Evolutionary conservation across 768 basidiomycete genomes (phyloP), one percentile per base, ranked within the genome.

Genomic region (Agrocybe chaxingu): DNA sequence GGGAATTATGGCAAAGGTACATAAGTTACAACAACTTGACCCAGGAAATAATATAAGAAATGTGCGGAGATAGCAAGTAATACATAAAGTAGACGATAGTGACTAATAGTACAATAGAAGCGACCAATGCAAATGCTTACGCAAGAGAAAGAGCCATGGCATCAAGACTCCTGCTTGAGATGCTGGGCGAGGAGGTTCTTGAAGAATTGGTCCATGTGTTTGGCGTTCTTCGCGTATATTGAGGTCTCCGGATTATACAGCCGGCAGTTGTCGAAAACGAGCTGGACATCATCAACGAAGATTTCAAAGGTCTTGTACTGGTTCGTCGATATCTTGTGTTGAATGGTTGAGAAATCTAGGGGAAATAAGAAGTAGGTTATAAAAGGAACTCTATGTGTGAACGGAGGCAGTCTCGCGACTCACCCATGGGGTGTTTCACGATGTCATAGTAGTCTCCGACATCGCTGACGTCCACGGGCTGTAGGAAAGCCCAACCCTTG

Each of bases 401-500:
- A 12, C 2, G 8, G n/a, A 11, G 11, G 30, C 24, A 52, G 16
- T 8, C 11, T 33, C 45, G 37, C 30, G 24, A 75, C 83, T 51
- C 57, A 93, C 93, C 94, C 95, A 98, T 98, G 2, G 97, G 97
- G 50, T 84, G 71, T 58, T 84, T 85, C 63, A 98, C 85, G 42
- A 94, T 81, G 16, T 92, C 86, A 66, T 92, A 89, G 60, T 99
- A 99, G 63, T 98, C 95, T 5, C 77, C 66, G 5, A 95, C 95
- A 52, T 92, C 87, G 5, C 81, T 80, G 2, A 66, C 72, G 56
- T 86, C 84, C 39, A 98, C 95, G 3, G 97, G 93, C 46, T 76
- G 65, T 30, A 75, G 70, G 70, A 98, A 99, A 5, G 97, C 82
- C 95, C 97, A 99, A 1, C 89, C 81, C 36, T 81, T 62, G 10